Percentiles rank a stretch among this genome's conserved stretches.
phyloP scores from a whole-genome alignment of 1,284 basidiomycete genomes.

The Tilletia caries region DNA sequence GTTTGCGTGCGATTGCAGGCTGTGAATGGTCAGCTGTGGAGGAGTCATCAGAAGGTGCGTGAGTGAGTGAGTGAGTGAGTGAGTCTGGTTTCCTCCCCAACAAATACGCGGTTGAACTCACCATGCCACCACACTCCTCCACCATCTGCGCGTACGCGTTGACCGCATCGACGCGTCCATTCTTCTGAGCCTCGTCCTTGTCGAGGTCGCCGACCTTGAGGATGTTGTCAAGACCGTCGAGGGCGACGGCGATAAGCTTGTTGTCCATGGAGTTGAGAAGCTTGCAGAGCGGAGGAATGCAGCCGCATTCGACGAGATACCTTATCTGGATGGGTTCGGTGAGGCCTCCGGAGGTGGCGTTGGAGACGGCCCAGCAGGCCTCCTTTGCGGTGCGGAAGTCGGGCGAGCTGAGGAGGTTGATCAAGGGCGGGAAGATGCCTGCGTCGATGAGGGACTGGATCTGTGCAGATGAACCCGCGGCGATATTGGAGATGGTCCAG shows the following conservation, averaged over 20 bases:
- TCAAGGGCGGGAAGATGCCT: slow-evolving; percentile 90
- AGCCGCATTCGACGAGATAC: slow-evolving; percentile 94
- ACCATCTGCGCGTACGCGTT: slow-evolving; percentile 94
- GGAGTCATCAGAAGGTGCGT: too few species aligned
- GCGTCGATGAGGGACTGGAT: slow-evolving; percentile 76
- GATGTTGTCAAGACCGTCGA: slow-evolving; percentile 98
- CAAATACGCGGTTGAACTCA: not conserved
- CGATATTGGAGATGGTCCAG: slow-evolving; percentile 99
- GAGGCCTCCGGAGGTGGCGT: slow-evolving; percentile 95
- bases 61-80: not conserved
- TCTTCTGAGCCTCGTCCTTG: slow-evolving; percentile 69
- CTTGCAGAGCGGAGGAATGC: slow-evolving; percentile 97
- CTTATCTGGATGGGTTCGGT: slow-evolving; percentile 96
- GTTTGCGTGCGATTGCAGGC: slow-evolving; percentile 98
- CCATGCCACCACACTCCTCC: slow-evolving; percentile 91
- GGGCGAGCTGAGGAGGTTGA: slow-evolving; percentile 94
- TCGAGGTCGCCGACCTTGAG: slow-evolving; percentile 97
- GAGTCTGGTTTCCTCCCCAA: not conserved
- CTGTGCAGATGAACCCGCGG: slow-evolving; percentile 91
- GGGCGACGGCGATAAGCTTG: slow-evolving; percentile 97
- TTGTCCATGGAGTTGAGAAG: slow-evolving; percentile 97
- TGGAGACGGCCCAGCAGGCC: slow-evolving; percentile 99
- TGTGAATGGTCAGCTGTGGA: slow-evolving; percentile 81
- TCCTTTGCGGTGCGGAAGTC: slow-evolving; percentile 99
- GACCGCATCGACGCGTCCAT: slow-evolving; percentile 65